Evolutionary conservation across 768 basidiomycete genomes (phyloP).

Genomic region (Lentinus brumalis): DNA sequence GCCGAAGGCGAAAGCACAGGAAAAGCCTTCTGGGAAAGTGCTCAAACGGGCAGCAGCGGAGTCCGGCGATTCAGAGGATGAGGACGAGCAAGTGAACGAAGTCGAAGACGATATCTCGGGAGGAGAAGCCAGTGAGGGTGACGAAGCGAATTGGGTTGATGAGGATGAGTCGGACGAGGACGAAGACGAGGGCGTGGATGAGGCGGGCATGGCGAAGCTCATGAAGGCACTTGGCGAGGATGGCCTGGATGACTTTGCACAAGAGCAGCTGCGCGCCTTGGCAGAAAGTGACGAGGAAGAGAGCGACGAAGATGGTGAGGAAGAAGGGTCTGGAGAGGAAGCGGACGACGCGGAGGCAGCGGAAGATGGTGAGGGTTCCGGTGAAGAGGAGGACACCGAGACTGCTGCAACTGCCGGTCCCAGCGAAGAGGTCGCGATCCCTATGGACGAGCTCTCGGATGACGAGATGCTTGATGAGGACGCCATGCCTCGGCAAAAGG

Average conservation of each 20-base stretch:
- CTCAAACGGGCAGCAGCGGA: slow-evolving; percentile 9
- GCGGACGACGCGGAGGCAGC: slow-evolving; percentile 33
- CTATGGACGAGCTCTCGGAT: slow-evolving; percentile 70
- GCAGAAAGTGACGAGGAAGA: slow-evolving; percentile 36
- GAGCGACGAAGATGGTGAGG: slow-evolving; percentile 33
- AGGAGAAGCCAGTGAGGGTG: not conserved
- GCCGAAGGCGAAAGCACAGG: not conserved
- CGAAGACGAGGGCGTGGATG: slow-evolving; percentile 48
- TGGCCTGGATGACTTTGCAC: slow-evolving; percentile 65
- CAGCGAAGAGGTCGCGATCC: slow-evolving; percentile 42
- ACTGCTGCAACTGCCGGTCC: slow-evolving; percentile 30
- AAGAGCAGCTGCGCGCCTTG: slow-evolving; percentile 51
- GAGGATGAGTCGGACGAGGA: slow-evolving; percentile 19
- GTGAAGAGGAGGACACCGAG: slow-evolving; percentile 29
- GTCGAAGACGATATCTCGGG: not conserved
- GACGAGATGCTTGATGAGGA: slow-evolving; percentile 71
- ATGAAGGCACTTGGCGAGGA: slow-evolving; percentile 64
- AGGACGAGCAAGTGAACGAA: slow-evolving; percentile 1
- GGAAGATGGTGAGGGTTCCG: slow-evolving; percentile 37
- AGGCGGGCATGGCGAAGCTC: slow-evolving; percentile 58
- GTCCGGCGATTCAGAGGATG: slow-evolving; percentile 10
- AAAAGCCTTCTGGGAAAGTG: slow-evolving; percentile 3
- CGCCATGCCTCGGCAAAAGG: slow-evolving; percentile 76
- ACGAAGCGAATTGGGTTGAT: slow-evolving; percentile 2
- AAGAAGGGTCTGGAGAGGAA: slow-evolving; percentile 31